These are phyloP conservation scores for Stagonosporopsis cucurbitacearum DNA, from an alignment of 2,329 filamentous ascomycete genomes.

Conservation along the genomic window DNA sequence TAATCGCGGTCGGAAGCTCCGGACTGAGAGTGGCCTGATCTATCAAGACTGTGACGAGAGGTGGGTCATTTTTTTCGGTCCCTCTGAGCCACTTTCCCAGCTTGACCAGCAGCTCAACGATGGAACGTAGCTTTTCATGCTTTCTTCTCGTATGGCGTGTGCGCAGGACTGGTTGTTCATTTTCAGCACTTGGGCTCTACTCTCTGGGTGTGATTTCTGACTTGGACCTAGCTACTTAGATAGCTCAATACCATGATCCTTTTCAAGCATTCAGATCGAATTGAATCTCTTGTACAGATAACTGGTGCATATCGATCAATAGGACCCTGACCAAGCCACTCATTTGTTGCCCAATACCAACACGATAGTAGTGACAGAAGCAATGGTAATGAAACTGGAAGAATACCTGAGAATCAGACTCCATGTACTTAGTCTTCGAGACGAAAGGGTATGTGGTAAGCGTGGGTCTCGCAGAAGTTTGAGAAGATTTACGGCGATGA, in stretches of 20 bases:
- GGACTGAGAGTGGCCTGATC: background rate
- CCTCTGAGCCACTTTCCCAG: background rate
- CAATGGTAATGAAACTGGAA: too few relatives aligned
- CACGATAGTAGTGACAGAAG: background rate
- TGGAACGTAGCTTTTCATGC: background rate
- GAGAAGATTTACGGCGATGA: background rate
- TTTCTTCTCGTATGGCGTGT: background rate
- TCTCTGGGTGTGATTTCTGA: background rate
- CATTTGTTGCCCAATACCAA: background rate
- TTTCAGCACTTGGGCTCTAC: background rate
- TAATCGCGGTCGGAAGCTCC: background rate
- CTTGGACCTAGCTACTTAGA: background rate
- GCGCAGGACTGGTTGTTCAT: background rate
- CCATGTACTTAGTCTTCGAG: background rate
- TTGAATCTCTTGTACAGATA: background rate
- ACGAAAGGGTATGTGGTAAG: background rate
- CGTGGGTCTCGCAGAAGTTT: background rate
- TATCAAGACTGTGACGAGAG: background rate
- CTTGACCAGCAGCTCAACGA: background rate
- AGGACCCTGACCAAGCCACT: too few relatives aligned
- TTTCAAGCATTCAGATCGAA: background rate
- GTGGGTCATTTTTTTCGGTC: background rate
- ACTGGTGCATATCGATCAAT: too few relatives aligned
- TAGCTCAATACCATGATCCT: background rate
- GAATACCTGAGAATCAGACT: accelerated